Evolutionary conservation across 2,329 filamentous ascomycete genomes (phyloP).

Genomic region (Rhynchosporium secalis): DNA sequence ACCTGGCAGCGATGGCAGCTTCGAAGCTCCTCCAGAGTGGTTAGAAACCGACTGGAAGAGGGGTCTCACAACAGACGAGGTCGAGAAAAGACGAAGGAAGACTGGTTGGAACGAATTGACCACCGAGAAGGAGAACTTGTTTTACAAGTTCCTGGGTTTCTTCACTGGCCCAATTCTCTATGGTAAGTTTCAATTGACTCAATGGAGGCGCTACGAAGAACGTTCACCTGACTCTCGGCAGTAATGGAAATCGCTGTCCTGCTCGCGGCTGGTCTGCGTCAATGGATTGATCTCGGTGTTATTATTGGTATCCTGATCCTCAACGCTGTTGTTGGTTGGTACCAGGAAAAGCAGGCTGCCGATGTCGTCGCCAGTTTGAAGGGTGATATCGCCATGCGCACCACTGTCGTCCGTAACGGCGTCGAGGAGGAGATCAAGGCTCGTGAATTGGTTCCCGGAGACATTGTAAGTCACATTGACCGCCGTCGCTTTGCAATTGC

Average conservation of each 20-base stretch:
- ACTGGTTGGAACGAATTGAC: slow-evolving; percentile 71
- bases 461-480: slow-evolving; percentile 58
- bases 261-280: slow-evolving; percentile 70
- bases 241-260: slow-evolving; percentile 78
- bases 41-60: slow-evolving; percentile 65
- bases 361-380: slow-evolving; percentile 74
- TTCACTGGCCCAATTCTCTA: slow-evolving; percentile 77
- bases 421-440: slow-evolving; percentile 68
- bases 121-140: slow-evolving; percentile 74
- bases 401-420: slow-evolving; percentile 66
- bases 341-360: slow-evolving; percentile 78
- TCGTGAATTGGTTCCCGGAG: slow-evolving; percentile 73
- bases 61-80: slow-evolving; percentile 59
- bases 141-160: slow-evolving; percentile 73
- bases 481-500: background rate
- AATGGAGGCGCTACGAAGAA: background rate
- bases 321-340: slow-evolving; percentile 77
- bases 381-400: slow-evolving; percentile 77
- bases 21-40: slow-evolving; percentile 62
- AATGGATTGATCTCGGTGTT: slow-evolving; percentile 78
- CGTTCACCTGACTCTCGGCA: slow-evolving; percentile 36
- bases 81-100: slow-evolving; percentile 64
- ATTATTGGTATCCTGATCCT: slow-evolving; percentile 74
- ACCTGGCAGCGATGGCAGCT: slow-evolving; percentile 38
- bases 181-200: slow-evolving; percentile 50